Evolutionary conservation across 805 yeast genomes (phyloP), one percentile per base, ranked within the genome.

Genomic region (Wickerhamomyces alni): DNA sequence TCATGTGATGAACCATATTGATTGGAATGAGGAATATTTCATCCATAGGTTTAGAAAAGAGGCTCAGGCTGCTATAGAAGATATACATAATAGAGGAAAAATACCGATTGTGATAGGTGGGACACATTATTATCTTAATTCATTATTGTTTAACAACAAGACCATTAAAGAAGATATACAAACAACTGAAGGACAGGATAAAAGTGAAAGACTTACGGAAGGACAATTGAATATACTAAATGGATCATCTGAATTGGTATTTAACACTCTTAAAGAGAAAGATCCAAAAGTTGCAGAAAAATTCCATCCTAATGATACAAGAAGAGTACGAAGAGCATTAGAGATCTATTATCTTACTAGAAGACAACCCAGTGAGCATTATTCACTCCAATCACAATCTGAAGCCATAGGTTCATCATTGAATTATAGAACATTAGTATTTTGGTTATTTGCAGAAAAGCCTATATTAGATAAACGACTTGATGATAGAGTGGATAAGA

Each of bases 31-130:
- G 33, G 91, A 87, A 48, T 88, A 91, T 55, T 78, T 75, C 45
- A 80, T 89, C 7, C 94, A 86, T 52, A 63, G 84, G 39, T 93
- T 89, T 57, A 78, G 81, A 37, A 55, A 66, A 27, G 96, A 87
- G 48, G 96, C 95, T 8, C 52, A 67, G 26, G 57, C 46, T 3
- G 57, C 75, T 15, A 83, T 89, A 8, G 70, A 73, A 0, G 84
- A 79, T 25, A 80, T 91, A 10, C 82, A 80, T 43, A 40, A 57
- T 0, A 57, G 83, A 17, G 85, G 85, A 0, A 88, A 87, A 52
- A 50, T 83, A 1, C 97, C 99, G 0, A 84, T 93, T 3, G 58
- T 93, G 0, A 93, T 93, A 2, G 99, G 99, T 5, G 99, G 99
- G 0, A 93, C 99, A 0, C 97, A 89, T 55, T 93, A 93, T 59